Percentiles rank a stretch among this genome's conserved stretches.
phyloP scores from a whole-genome alignment of 2,329 filamentous ascomycete genomes.

The Arthrobotrys entomopaga region DNA sequence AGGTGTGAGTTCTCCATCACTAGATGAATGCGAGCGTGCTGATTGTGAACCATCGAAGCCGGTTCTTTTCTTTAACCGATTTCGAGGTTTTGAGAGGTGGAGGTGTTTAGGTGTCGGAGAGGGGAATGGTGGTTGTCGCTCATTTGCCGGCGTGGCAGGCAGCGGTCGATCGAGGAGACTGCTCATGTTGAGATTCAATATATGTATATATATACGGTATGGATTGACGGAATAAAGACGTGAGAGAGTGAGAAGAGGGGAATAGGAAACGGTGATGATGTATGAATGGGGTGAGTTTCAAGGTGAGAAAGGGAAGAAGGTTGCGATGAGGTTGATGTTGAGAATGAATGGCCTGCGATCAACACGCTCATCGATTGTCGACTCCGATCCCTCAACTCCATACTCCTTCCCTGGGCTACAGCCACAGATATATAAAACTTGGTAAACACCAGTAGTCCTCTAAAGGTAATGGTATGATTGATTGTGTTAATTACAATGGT shows the following conservation, averaged over 20 bases:
- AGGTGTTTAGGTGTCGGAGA: conserved; percentile 14
- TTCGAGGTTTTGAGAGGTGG: conserved; percentile 21
- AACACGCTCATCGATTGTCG: neutral
- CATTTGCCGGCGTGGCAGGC: conserved; percentile 25
- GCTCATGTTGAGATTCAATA: neutral
- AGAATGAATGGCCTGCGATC: neutral
- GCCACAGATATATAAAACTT: neutral
- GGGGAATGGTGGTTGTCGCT: conserved; percentile 3
- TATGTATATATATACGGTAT: neutral
- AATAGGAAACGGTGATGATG: neutral
- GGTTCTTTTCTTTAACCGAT: conserved; percentile 34
- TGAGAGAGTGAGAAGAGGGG: neutral
- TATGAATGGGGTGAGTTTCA: neutral
- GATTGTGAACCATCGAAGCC: neutral
- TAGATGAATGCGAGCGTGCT: neutral
- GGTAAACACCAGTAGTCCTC: too few relatives aligned
- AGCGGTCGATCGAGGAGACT: conserved; percentile 14
- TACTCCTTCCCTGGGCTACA: too few relatives aligned
- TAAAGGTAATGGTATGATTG: neutral
- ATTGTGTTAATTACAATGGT: neutral
- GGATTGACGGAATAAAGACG: conserved; percentile 12
- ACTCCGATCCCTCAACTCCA: neutral
- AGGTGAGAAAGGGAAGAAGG: too few relatives aligned
- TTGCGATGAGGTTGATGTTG: neutral
- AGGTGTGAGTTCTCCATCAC: conserved; percentile 27